These are phyloP conservation scores for Globisporangium emineosum DNA, from an alignment of 352 stramenopile genomes.

Conservation along the genomic window DNA sequence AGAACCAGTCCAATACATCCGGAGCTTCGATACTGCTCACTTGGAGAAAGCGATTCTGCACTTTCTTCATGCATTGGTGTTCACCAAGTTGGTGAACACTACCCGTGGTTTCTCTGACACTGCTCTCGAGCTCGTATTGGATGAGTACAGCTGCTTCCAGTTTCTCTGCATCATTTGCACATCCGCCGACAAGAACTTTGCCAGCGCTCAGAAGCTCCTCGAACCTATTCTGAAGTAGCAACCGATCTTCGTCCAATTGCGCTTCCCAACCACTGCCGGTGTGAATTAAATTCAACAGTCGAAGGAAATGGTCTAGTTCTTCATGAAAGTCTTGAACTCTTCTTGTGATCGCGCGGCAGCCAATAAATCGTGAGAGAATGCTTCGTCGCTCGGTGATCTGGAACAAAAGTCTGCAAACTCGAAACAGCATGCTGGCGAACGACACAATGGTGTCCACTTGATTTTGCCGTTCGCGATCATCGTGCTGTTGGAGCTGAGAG, in stretches of 20 bases:
- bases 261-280: neutral
- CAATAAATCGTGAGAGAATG: neutral
- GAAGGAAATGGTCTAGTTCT: neutral
- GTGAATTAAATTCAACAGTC: neutral
- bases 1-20: conserved; percentile 4
- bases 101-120: too few relatives aligned
- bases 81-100: too few relatives aligned
- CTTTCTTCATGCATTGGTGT: too few relatives aligned
- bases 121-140: too few relatives aligned
- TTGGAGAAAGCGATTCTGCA: too few relatives aligned
- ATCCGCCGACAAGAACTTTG: too few relatives aligned
- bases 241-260: neutral
- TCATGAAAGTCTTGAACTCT: neutral
- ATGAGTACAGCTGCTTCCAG: too few relatives aligned
- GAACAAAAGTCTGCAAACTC: neutral
- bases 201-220: too few relatives aligned
- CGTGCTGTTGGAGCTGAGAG: neutral
- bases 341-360: neutral
- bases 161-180: too few relatives aligned
- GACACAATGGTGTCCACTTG: neutral
- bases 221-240: neutral
- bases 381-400: neutral
- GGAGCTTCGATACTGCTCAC: too few relatives aligned
- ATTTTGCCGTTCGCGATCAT: neutral
- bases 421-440: conserved; percentile 2